Evolutionary conservation across 1,284 basidiomycete genomes (phyloP).

Genomic region (Coniferiporia weirii): DNA sequence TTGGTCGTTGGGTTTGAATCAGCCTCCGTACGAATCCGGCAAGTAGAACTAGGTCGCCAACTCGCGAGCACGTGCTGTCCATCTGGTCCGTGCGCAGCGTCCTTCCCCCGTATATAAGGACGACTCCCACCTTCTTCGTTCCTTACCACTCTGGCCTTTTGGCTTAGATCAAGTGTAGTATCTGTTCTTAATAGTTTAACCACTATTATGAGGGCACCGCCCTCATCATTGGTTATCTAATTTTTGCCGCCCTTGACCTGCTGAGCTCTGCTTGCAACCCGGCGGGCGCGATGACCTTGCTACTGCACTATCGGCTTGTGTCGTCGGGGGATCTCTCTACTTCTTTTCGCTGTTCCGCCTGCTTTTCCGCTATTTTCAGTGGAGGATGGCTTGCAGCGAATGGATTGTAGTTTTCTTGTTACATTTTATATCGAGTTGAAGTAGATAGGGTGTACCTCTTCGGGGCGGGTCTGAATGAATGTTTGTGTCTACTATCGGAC

Average conservation of each 20-base stretch:
- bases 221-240: slow-evolving; percentile 35
- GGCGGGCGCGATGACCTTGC: slow-evolving; percentile 13
- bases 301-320: slow-evolving; percentile 14
- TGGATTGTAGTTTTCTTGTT: slow-evolving; percentile 3
- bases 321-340: slow-evolving; percentile 11
- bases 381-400: slow-evolving; percentile 11
- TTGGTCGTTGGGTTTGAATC: too few relatives aligned
- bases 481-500: too few relatives aligned
- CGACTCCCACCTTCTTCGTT: too few relatives aligned
- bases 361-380: neutral
- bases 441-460: too few relatives aligned
- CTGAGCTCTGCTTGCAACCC: slow-evolving; percentile 15
- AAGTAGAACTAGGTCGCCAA: neutral
- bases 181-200: slow-evolving; percentile 85
- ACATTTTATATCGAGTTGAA: too few relatives aligned
- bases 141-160: slow-evolving; percentile 87
- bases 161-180: slow-evolving; percentile 97
- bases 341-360: slow-evolving; percentile 1
- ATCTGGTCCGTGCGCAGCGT: neutral
- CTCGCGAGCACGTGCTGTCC: neutral
- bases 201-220: slow-evolving; percentile 54
- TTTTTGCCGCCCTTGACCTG: slow-evolving; percentile 12
- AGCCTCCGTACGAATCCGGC: neutral
- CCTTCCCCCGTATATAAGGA: neutral
- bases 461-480: too few relatives aligned